These are phyloP conservation scores for Steccherinum ochraceum DNA, from an alignment of 768 basidiomycete species.

Conservation along the genomic window DNA sequence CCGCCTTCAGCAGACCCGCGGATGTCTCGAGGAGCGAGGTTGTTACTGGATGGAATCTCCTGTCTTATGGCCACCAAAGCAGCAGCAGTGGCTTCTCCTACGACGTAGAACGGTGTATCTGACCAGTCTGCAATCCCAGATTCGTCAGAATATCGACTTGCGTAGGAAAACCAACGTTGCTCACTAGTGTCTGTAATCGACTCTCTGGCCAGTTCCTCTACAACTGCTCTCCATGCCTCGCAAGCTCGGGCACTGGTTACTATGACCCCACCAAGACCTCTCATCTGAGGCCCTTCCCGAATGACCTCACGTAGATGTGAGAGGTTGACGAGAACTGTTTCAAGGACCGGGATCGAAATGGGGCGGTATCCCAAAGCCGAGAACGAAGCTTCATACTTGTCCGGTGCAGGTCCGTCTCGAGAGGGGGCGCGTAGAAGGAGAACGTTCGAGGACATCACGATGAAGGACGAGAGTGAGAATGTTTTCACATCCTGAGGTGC, in stretches of 20 bases:
- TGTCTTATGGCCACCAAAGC: constrained; percentile 27
- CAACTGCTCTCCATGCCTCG: constrained; percentile 58
- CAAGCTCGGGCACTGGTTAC: constrained; percentile 75
- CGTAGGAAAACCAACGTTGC: too few relatives aligned
- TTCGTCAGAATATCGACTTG: too few relatives aligned
- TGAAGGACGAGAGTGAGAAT: background rate
- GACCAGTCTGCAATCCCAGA: constrained; percentile 42
- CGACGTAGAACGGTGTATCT: constrained; percentile 67
- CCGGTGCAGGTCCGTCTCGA: constrained; percentile 24
- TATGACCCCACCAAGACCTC: constrained; percentile 47
- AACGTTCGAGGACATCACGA: constrained; percentile 23
- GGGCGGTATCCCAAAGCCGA: constrained; percentile 40
- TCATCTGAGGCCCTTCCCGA: constrained; percentile 25
- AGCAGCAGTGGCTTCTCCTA: constrained; percentile 59
- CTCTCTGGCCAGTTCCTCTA: constrained; percentile 17
- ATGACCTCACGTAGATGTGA: constrained; percentile 38
- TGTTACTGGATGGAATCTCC: background rate
- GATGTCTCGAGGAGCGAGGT: constrained; percentile 28
- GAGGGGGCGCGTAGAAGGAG: constrained; percentile 36
- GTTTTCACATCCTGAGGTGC: too few relatives aligned
- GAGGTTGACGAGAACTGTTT: constrained; percentile 53
- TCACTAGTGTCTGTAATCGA: background rate
- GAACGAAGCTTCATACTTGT: constrained; percentile 57
- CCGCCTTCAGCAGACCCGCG: constrained; percentile 50
- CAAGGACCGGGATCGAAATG: constrained; percentile 64